phyloP scores from a whole-genome alignment of 2,329 filamentous ascomycete genomes.

The Talaromyces atroroseus region DNA sequence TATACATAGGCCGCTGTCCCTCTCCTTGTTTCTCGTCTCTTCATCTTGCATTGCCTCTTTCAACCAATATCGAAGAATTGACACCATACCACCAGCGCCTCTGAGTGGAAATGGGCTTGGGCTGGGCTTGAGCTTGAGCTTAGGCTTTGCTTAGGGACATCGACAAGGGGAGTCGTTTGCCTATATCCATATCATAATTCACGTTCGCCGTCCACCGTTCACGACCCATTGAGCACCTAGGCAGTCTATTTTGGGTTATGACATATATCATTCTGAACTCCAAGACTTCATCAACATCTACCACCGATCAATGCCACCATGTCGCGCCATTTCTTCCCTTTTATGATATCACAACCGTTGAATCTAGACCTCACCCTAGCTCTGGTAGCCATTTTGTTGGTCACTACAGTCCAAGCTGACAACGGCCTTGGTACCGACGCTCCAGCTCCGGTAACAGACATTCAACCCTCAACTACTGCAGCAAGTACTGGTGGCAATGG shows the following conservation, averaged over 20 bases:
- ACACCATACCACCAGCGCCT: not conserved
- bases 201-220: not conserved
- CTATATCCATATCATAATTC: not conserved
- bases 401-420: constrained; percentile 4
- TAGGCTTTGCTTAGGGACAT: constrained; percentile 4
- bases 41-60: not conserved
- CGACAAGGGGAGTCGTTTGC: constrained; percentile 6
- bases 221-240: not conserved
- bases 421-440: constrained; percentile 9
- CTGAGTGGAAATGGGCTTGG: not conserved
- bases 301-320: not conserved
- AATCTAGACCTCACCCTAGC: constrained; percentile 1
- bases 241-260: not conserved
- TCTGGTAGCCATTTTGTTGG: constrained; percentile 8
- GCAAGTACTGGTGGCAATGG: constrained; percentile 5
- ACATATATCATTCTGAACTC: not conserved
- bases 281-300: not conserved
- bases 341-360: not conserved
- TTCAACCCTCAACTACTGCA: not conserved
- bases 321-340: not conserved
- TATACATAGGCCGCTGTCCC: constrained; percentile 4
- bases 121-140: not conserved
- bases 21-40: not conserved
- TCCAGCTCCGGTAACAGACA: constrained; percentile 3
- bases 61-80: not conserved